A percentile compares a stretch with the other conserved stretches of the same genome.
phyloP scores from a whole-genome alignment of 495 filamentous ascomycete genomes.

The Penicillium odoratum region DNA sequence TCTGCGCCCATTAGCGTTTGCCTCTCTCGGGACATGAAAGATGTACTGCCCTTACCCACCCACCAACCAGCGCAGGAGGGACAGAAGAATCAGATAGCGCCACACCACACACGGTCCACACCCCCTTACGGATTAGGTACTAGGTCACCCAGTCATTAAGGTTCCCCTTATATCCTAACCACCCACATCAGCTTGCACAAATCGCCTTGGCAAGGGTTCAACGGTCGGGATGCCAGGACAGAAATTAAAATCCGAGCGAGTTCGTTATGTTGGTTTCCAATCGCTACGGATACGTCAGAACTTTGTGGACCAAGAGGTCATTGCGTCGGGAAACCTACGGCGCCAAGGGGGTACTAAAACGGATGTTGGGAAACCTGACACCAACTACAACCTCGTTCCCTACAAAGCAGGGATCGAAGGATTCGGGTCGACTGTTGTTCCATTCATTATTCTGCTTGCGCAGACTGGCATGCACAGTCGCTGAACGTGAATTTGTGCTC shows the following conservation, averaged over 20 bases:
- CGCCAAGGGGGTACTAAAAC: slow-evolving; percentile 29
- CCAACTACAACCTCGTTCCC: slow-evolving; percentile 23
- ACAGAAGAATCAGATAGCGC: slow-evolving; percentile 27
- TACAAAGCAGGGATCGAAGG: slow-evolving; percentile 28
- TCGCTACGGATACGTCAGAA: slow-evolving; percentile 15
- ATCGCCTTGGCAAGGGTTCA: slow-evolving; percentile 20
- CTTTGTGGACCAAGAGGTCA: background rate
- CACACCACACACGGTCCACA: slow-evolving; percentile 29
- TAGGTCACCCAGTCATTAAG: background rate
- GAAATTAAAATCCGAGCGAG: slow-evolving; percentile 21
- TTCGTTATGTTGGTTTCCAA: slow-evolving; percentile 26
- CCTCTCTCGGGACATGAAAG: background rate
- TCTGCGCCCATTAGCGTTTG: slow-evolving; percentile 6
- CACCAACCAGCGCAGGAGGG: slow-evolving; percentile 27
- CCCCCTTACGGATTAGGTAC: slow-evolving; percentile 24
- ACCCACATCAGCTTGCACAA: slow-evolving; percentile 26
- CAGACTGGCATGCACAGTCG: slow-evolving; percentile 20
- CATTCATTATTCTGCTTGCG: slow-evolving; percentile 23
- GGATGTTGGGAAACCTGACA: slow-evolving; percentile 23
- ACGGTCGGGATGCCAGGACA: slow-evolving; percentile 23
- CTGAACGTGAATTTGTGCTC: slow-evolving; percentile 18
- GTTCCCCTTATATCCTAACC: background rate
- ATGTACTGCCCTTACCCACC: slow-evolving; percentile 25
- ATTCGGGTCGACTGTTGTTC: slow-evolving; percentile 20
- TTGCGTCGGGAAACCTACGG: slow-evolving; percentile 11